Conservation (phyloP, 345 rosid genomes). For the Melaleuca quinquenervia region DNA sequence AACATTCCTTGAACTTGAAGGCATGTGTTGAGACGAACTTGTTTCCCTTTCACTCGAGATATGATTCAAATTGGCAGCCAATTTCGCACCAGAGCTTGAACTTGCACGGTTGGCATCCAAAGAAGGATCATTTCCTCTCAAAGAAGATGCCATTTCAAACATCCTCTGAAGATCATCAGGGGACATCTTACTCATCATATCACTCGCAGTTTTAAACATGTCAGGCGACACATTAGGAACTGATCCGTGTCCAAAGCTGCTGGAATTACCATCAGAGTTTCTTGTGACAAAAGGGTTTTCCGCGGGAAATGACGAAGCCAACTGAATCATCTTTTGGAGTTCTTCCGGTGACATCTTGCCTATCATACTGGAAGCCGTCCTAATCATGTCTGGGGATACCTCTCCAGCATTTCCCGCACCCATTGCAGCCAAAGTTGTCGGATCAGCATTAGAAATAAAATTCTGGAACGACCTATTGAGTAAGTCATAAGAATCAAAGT, state of each 20-base stretch:
- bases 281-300: slow-evolving; percentile 27
- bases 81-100: slow-evolving; percentile 11
- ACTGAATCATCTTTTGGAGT: slow-evolving; percentile 70
- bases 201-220: slow-evolving; percentile 74
- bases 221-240: slow-evolving; percentile 53
- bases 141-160: slow-evolving; percentile 77
- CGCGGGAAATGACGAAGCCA: slow-evolving; percentile 70
- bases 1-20: slow-evolving; percentile 25
- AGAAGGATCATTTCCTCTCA: slow-evolving; percentile 26
- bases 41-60: slow-evolving; percentile 23
- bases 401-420: slow-evolving; percentile 71
- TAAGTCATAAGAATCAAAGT: slow-evolving; percentile 1
- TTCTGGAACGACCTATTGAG: slow-evolving; percentile 59
- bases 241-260: slow-evolving; percentile 27
- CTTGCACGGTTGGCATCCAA: slow-evolving; percentile 1
- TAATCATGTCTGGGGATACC: slow-evolving; percentile 74
- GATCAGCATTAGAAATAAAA: slow-evolving; percentile 67
- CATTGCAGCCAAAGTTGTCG: slow-evolving; percentile 53
- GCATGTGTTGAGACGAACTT: slow-evolving; percentile 33
- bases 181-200: slow-evolving; percentile 74
- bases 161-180: slow-evolving; percentile 73
- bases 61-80: slow-evolving; percentile 19
- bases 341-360: slow-evolving; percentile 86
- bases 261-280: slow-evolving; percentile 15
- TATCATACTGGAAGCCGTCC: slow-evolving; percentile 75